Conservation (phyloP, 768 basidiomycete species). For the Rhizopogon rudus region DNA sequence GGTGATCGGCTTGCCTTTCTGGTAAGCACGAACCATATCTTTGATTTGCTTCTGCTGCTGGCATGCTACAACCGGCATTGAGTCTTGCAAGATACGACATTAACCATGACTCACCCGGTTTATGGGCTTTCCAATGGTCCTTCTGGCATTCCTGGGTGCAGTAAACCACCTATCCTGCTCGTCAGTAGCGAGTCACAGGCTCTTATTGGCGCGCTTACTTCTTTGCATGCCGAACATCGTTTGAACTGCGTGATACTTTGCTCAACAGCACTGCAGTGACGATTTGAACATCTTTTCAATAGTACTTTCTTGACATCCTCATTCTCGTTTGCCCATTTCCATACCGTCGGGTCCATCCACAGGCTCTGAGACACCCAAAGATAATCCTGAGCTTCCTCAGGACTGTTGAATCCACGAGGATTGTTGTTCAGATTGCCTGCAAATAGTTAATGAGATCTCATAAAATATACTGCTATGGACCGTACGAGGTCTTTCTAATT, state of each 20-base stretch:
- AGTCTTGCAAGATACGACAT: neutral
- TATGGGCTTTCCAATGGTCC: conserved; percentile 25
- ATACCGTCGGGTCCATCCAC: conserved; percentile 38
- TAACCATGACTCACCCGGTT: conserved; percentile 5
- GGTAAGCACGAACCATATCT: conserved; percentile 5
- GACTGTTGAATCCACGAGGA: conserved; percentile 28
- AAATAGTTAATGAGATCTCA: neutral
- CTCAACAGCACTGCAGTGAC: conserved; percentile 28
- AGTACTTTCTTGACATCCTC: conserved; percentile 26
- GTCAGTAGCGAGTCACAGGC: neutral
- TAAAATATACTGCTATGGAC: conserved; percentile 5
- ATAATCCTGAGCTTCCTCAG: conserved; percentile 43
- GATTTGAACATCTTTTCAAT: conserved; percentile 30
- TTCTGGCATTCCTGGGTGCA: conserved; percentile 27
- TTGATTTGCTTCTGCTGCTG: conserved; percentile 5
- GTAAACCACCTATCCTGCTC: conserved; percentile 16
- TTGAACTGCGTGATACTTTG: conserved; percentile 32
- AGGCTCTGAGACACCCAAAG: conserved; percentile 39
- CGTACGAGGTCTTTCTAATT: conserved; percentile 31
- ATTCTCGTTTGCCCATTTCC: conserved; percentile 39
- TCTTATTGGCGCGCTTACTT: conserved; percentile 9
- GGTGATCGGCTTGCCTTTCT: conserved; percentile 1
- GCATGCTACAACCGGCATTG: neutral
- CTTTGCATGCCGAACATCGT: conserved; percentile 34
- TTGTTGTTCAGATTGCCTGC: conserved; percentile 25